Percentiles rank a stretch among this genome's conserved stretches.
phyloP scores from a whole-genome alignment of 164 flowering plant genomes.

The Amborella trichopoda region DNA sequence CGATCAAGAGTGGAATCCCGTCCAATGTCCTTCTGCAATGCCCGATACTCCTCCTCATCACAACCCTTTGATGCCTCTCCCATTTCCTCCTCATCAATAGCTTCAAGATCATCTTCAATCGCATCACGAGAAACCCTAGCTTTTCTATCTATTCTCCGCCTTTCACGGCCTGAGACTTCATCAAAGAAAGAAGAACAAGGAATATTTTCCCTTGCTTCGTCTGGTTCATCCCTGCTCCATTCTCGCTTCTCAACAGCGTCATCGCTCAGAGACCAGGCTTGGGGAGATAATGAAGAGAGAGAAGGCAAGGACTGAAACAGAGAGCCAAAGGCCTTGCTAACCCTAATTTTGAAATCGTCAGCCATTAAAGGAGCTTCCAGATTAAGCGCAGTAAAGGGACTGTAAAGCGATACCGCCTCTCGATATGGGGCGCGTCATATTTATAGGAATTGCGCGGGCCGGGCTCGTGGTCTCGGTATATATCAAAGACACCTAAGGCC shows the following conservation, averaged over 20 bases:
- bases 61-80: conserved; percentile 13
- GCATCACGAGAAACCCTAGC: conserved; percentile 13
- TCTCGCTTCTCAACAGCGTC: conserved; percentile 38
- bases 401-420: no score
- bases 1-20: conserved; percentile 64
- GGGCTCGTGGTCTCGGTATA: no score
- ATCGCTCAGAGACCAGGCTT: conserved; percentile 62
- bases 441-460: no score
- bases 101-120: conserved; percentile 20
- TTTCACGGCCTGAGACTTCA: conserved; percentile 9
- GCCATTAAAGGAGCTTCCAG: no score
- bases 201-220: conserved; percentile 12
- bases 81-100: conserved; percentile 18
- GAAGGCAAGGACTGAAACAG: conserved; percentile 17
- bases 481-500: no score
- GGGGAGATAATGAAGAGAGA: conserved; percentile 15
- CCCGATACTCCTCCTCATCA: conserved; percentile 45
- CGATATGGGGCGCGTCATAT: no score
- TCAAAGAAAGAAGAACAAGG: conserved; percentile 15
- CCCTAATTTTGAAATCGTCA: conserved; percentile 62
- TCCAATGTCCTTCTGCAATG: conserved; percentile 55
- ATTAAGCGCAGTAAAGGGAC: no score
- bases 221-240: conserved; percentile 38
- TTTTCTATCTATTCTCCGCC: background rate
- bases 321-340: conserved; percentile 55